Base-by-base conservation (phyloP, 192 early-diverging fungal genomes). In the Radiomyces spectabilis region DNA sequence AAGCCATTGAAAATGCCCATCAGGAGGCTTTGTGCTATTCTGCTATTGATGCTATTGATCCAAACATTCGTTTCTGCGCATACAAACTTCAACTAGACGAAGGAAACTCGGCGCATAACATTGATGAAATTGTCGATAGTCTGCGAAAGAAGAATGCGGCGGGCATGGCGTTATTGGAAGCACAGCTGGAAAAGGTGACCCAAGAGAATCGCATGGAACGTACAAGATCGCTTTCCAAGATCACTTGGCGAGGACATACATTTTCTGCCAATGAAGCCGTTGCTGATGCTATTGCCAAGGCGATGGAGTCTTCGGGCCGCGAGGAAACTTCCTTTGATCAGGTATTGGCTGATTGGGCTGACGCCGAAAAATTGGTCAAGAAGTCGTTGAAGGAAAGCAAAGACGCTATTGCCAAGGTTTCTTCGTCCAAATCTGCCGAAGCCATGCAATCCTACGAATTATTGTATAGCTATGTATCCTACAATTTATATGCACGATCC, bases 31-130 rank as follows among this genome's bases (percentile, higher is more conserved):
- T 91, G 4, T 84, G 76, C 51, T 83, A 85, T 40, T 61, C 78
- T 9, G 74, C 81, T 0, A 79, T 90, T 24, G 88, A 91, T 59
- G 77, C 66, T 15, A 81, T 91, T 44, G 88, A 89, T 34, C 87
- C 87, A 42, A 85, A 83, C 60, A 83, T 93, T 62, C 75, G 83
- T 33, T 91, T 80, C 70, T 91, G 87, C 66, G 82, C 81, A 22
- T 89, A 89, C 49, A 79, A 80, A 22, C 68, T 89, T 30, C 70
- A 80, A 7, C 33, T 74, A 24, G 63, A 65, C 18, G 60, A 64
- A 39, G 63, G 54, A 53, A 59, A 59, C 32, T 55, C 57, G 15
- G 39, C 59, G 24, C 66, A 68, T 4, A 61, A 79, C 51, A 68
- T 77, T 10, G 69, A 73, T 19, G 66, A 68, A 16, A 53, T 80